A percentile compares a stretch with the other conserved stretches of the same genome.
phyloP scores from a whole-genome alignment of 495 filamentous ascomycete genomes.

The Peziza echinospora region DNA sequence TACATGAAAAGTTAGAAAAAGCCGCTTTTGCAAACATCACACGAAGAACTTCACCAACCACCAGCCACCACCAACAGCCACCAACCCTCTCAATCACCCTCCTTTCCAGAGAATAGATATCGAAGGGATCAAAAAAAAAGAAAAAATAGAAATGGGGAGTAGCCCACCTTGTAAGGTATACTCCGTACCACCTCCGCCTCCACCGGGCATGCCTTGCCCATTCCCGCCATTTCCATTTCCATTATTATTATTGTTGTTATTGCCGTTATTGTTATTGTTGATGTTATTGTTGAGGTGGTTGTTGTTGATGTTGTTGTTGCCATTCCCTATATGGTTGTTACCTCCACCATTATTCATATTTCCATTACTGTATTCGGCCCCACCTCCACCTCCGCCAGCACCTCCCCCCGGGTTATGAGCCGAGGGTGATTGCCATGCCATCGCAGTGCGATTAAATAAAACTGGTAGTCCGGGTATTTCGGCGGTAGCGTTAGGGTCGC shows the following conservation, averaged over 20 bases:
- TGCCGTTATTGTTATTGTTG: too few relatives aligned
- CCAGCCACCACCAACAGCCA: too few relatives aligned
- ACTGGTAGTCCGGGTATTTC: neutral
- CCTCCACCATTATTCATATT: constrained; percentile 4
- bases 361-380: too few relatives aligned
- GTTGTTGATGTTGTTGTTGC: constrained; percentile 2
- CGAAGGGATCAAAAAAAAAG: too few relatives aligned
- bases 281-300: too few relatives aligned
- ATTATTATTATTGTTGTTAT: too few relatives aligned
- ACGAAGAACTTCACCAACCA: constrained; percentile 7
- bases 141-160: too few relatives aligned
- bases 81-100: neutral
- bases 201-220: too few relatives aligned
- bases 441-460: neutral
- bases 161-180: constrained; percentile 83
- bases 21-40: neutral
- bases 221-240: too few relatives aligned
- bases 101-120: neutral
- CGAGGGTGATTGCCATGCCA: constrained; percentile 21
- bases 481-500: neutral
- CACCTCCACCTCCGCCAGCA: constrained; percentile 10
- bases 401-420: constrained; percentile 12
- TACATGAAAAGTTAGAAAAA: neutral
- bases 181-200: constrained; percentile 77
- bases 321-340: constrained; percentile 5